Evolutionary conservation across 139 green algal genomes (phyloP), one percentile per base, ranked within the genome.

Genomic region (Micractinium conductrix): DNA sequence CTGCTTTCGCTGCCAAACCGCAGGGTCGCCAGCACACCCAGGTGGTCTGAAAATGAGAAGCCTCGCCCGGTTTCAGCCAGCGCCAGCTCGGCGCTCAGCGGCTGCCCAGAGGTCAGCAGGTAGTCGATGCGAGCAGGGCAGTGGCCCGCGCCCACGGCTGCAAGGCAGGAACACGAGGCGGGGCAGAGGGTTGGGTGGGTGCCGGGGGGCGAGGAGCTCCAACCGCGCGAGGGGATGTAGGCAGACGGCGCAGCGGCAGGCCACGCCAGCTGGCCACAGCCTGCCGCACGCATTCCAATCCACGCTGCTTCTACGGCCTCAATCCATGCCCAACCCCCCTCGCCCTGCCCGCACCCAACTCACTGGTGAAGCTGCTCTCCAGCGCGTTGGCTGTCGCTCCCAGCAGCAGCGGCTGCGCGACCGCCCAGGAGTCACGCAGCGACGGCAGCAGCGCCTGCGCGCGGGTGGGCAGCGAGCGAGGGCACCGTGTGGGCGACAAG

Each of bases 91-190:
- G 76, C 84, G 22, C 5, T n/a, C 40, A 33, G 9, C 40, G 79
- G 68, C 21, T 22, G 12, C 1, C 86, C 45, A 30, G 42, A 80
- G 40, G 48, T 83, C n/a, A 86, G 68, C 6, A 93, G 45, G 72
- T 86, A 91, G 80, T 91, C 86, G 30, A 93, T 92, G 28, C 90
- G 88, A 43, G 74, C 74, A 16, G 90, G 83, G 30, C 75, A 28
- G 71, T 93, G 78, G 9, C 58, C 78, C 2, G 78, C 78, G 1
- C 78, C 78, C 58, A 42, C 78, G 50, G 78, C 78, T 83, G 78
- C 78, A 71, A 8, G 28, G 26, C 43, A 65, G 9, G 35, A 7
- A 44, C 14, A n/a, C 26, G 73, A n/a, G 43, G 14, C 43, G 22
- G 37, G 19, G 26, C 16, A 44, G 28, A 28, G 37, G 8, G 28